Percentiles rank a stretch among this genome's conserved stretches.
phyloP scores from a whole-genome alignment of 208 protist genomes.

The Leishmania guyanensis region DNA sequence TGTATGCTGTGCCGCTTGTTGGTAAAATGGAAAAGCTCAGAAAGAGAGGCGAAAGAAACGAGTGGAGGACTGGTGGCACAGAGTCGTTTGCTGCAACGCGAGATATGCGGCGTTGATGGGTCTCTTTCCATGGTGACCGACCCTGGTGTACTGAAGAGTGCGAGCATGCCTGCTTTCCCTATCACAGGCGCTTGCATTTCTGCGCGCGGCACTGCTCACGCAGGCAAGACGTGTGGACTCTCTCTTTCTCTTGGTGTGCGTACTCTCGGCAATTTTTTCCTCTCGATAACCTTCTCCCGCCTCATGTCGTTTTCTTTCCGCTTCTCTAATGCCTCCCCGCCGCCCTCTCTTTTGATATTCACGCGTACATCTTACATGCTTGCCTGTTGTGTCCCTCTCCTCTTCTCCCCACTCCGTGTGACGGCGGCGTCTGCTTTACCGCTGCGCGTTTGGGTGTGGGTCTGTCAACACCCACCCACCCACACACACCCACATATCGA shows the following conservation, averaged over 20 bases:
- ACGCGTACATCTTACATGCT: background rate
- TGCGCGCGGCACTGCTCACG: background rate
- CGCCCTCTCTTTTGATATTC: slow-evolving; percentile 1
- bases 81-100: background rate
- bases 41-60: background rate
- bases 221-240: background rate
- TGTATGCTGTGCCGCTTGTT: background rate
- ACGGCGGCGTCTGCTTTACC: background rate
- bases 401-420: background rate
- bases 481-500: background rate
- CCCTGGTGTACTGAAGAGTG: background rate
- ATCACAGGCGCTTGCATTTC: background rate
- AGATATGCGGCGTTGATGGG: background rate
- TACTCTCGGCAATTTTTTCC: background rate
- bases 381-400: background rate
- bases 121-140: background rate
- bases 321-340: background rate
- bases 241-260: background rate
- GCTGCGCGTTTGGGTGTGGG: background rate
- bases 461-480: slow-evolving; percentile 1
- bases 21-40: background rate
- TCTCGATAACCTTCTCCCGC: background rate
- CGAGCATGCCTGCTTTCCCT: background rate
- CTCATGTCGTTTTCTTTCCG: slow-evolving; percentile 15
- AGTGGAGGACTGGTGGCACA: background rate